phyloP scores from a whole-genome alignment of 1,284 basidiomycete genomes.

The Pterulicium gracile region DNA sequence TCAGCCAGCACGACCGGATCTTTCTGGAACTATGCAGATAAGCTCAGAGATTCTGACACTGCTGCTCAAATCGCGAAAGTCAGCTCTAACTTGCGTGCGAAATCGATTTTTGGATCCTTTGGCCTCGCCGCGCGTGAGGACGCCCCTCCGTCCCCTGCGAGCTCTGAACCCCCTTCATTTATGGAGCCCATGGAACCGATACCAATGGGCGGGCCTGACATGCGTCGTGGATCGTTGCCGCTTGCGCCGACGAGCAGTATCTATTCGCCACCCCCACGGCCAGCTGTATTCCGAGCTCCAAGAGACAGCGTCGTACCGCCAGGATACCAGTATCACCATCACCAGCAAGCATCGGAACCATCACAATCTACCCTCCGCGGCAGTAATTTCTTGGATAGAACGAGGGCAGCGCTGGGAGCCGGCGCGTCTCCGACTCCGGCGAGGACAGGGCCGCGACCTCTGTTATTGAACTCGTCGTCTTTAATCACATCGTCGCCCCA shows the following conservation, averaged over 20 bases:
- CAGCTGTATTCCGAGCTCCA: constrained; percentile 44
- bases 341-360: background rate
- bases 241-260: constrained; percentile 24
- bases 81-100: constrained; percentile 64
- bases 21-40: constrained; percentile 62
- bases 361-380: background rate
- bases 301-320: constrained; percentile 40
- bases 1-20: constrained; percentile 16
- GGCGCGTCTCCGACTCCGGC: constrained; percentile 11
- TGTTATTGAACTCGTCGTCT: constrained; percentile 40
- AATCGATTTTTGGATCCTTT: constrained; percentile 38
- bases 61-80: constrained; percentile 58
- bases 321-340: constrained; percentile 12
- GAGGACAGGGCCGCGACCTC: constrained; percentile 41
- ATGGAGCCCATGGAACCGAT: background rate
- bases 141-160: background rate
- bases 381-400: constrained; percentile 9
- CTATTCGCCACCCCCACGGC: constrained; percentile 46
- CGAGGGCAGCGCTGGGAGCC: constrained; percentile 13
- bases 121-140: constrained; percentile 10
- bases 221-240: constrained; percentile 32
- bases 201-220: background rate
- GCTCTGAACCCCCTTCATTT: background rate
- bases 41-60: constrained; percentile 60
- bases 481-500: constrained; percentile 26